Evolutionary conservation across 805 yeast species (phyloP).

Genomic region (Kregervanrija delftensis): DNA sequence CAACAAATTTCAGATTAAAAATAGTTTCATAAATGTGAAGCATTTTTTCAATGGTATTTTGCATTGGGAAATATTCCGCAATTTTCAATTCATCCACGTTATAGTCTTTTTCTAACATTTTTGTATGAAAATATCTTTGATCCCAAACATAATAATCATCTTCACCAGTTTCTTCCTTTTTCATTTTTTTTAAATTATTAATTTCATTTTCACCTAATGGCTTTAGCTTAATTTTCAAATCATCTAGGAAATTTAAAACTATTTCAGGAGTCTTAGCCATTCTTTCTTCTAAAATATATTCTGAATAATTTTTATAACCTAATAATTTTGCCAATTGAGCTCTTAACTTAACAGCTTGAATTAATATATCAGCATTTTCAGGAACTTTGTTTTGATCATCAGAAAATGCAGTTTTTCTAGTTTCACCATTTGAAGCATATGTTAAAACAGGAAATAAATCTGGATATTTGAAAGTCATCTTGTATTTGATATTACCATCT

Average conservation of each 20-base stretch:
- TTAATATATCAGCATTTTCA: conserved; percentile 54
- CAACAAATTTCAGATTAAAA: conserved; percentile 61
- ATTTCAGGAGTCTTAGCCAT: conserved; percentile 68
- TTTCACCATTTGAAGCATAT: conserved; percentile 55
- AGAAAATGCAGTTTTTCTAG: conserved; percentile 58
- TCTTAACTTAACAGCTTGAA: conserved; percentile 55
- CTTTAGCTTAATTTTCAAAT: conserved; percentile 49
- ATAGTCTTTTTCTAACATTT: conserved; percentile 59
- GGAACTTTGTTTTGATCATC: conserved; percentile 66
- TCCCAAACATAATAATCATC: conserved; percentile 65
- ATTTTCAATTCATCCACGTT: conserved; percentile 67
- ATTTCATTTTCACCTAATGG: conserved; percentile 57
- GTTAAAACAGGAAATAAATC: conserved; percentile 74
- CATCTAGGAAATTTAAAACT: conserved; percentile 56
- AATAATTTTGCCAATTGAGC: conserved; percentile 52
- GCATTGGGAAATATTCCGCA: conserved; percentile 73
- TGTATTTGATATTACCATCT: conserved; percentile 36
- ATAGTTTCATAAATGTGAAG: conserved; percentile 61
- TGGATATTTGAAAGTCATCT: conserved; percentile 78
- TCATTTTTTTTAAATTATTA: conserved; percentile 40
- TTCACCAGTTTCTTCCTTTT: conserved; percentile 38
- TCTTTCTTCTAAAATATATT: conserved; percentile 64
- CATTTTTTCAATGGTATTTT: conserved; percentile 62
- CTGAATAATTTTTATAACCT: conserved; percentile 66
- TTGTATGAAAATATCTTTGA: conserved; percentile 56